Evolutionary conservation across 1,284 basidiomycete species (phyloP), one percentile per base, ranked within the genome.

Genomic region (Inonotus hispidus): DNA sequence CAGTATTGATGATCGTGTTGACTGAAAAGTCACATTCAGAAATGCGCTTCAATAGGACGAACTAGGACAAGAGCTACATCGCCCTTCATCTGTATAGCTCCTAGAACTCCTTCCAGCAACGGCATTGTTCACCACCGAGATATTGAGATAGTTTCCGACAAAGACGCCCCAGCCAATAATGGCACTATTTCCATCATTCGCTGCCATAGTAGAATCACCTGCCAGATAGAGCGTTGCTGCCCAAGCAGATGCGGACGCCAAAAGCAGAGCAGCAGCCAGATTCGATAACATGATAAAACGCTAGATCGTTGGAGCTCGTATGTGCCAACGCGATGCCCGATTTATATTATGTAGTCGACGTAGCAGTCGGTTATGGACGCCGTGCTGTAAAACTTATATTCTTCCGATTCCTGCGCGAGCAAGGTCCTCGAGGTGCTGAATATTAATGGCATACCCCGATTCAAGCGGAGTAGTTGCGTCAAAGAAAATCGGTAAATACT

Each of bases 101-200:
- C 80, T 74, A 2, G 79, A 76, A 52, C 74, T 77, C 13, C 77
- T 71, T 1, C 80, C 80, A 6, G 74, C 79, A 29, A 80, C 73
- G 0, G 79, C 79, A 47, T 71, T 66, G 62, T 82, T 81, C 21
- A 77, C 72, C 6, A 80, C 75, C 1, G 76, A 71, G 41, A 79
- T 69, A 8, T 70, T 72, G 29, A 79, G 62, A 55, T 74, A 79
- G 61, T 77, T 73, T 10, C 67, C 71, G 11, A 80, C 66, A 62
- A 76, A 77, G 63, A 77, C 74, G 7, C 75, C 79, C 79, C 79
- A 82, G 2, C 79, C 79, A 75, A 11, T 54, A n/a, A 64, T 69
- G 11, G 63, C 67, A 37, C 61, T 64, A 35, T 66, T 67, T 10
- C 69, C 68, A 19, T 68, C 69, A 35, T 65, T 64, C 13, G 53